phyloP scores from a whole-genome alignment of 2,329 filamentous ascomycete genomes.

The Neophaeococcomyces aloes region DNA sequence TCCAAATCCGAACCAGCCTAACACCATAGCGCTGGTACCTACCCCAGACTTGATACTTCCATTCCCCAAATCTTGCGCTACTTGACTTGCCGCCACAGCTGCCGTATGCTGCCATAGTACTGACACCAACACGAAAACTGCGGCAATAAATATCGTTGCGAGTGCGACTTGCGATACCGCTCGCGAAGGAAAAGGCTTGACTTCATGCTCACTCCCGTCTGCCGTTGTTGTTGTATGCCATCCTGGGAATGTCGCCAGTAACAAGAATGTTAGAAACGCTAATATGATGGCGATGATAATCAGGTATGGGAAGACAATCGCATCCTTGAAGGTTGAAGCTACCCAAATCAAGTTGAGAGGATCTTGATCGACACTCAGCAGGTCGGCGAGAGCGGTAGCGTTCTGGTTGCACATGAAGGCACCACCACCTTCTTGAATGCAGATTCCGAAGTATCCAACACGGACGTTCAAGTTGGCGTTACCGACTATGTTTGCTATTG shows the following conservation, averaged over 20 bases:
- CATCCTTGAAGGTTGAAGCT: constrained; percentile 92
- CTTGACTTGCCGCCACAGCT: constrained; percentile 85
- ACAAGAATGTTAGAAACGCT: constrained; percentile 87
- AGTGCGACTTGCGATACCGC: constrained; percentile 87
- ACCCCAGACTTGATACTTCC: constrained; percentile 78
- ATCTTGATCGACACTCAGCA: constrained; percentile 83
- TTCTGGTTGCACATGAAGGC: constrained; percentile 96
- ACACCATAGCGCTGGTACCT: constrained; percentile 87
- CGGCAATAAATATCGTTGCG: constrained; percentile 71
- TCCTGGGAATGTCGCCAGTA: constrained; percentile 91
- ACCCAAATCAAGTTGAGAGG: constrained; percentile 96
- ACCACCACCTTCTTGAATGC: constrained; percentile 81
- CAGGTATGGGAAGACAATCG: constrained; percentile 94
- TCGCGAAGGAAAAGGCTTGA: constrained; percentile 86
- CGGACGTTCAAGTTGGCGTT: constrained; percentile 74
- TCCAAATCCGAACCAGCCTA: constrained; percentile 95
- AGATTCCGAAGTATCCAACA: constrained; percentile 97
- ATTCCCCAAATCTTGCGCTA: constrained; percentile 86
- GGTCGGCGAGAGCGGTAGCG: constrained; percentile 80
- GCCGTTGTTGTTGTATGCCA: constrained; percentile 89
- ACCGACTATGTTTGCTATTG: constrained; percentile 83
- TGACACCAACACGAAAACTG: constrained; percentile 55
- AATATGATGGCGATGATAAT: constrained; percentile 97
- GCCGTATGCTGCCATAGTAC: constrained; percentile 68
- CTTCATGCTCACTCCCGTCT: constrained; percentile 71